Evolutionary conservation across 495 filamentous ascomycete genomes (phyloP).

Genomic region (Penicillium macrosclerotiorum): DNA sequence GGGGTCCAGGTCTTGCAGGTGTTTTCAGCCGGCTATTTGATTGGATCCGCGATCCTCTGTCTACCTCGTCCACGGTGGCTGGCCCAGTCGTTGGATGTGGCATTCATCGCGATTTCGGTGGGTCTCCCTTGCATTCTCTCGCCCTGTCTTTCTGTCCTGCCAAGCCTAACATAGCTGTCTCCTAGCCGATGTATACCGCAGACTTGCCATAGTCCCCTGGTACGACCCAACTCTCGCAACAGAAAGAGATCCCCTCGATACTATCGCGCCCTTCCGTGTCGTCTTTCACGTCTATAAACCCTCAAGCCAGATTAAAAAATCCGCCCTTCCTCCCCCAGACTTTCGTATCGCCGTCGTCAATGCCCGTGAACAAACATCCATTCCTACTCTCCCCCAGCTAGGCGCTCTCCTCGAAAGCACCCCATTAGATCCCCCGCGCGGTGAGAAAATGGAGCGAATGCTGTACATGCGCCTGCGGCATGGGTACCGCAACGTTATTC

Average conservation of each 20-base stretch:
- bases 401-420: constrained; percentile 64
- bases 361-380: constrained; percentile 59
- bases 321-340: constrained; percentile 70
- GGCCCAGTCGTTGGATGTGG: constrained; percentile 75
- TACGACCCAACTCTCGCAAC: constrained; percentile 55
- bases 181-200: constrained; percentile 66
- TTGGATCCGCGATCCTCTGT: constrained; percentile 30
- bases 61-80: constrained; percentile 29
- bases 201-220: constrained; percentile 70
- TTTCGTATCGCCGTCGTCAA: constrained; percentile 79
- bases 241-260: constrained; percentile 14
- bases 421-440: constrained; percentile 59
- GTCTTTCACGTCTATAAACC: constrained; percentile 81
- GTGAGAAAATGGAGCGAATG: constrained; percentile 47
- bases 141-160: not conserved
- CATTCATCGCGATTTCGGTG: constrained; percentile 74
- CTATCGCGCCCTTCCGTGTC: constrained; percentile 59
- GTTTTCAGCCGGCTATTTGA: constrained; percentile 32
- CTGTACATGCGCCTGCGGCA: constrained; percentile 75
- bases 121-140: constrained; percentile 7
- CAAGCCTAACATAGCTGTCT: constrained; percentile 7
- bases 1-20: constrained; percentile 32
- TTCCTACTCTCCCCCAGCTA: constrained; percentile 73
- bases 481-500: constrained; percentile 76
- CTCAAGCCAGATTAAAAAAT: constrained; percentile 67